Conservation (phyloP, 1,284 basidiomycete genomes). For the Pascua guehoae region DNA sequence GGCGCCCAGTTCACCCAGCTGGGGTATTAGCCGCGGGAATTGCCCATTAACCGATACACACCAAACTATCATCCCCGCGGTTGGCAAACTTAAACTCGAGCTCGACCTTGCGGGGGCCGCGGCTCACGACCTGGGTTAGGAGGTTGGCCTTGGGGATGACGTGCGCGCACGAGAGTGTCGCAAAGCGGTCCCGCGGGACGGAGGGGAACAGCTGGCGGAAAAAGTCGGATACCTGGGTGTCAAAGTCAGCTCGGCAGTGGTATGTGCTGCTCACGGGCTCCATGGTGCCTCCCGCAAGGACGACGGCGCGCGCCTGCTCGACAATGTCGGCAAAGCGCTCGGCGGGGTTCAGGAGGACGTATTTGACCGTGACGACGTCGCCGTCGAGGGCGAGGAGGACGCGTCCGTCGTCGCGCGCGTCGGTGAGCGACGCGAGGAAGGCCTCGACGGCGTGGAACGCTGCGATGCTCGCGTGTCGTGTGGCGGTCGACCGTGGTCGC, state of each 20-base stretch:
- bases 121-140: conserved; percentile 69
- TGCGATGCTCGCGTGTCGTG: conserved; percentile 56
- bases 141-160: conserved; percentile 81
- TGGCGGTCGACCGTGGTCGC: conserved; percentile 5
- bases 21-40: conserved; percentile 1
- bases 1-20: conserved; percentile 82
- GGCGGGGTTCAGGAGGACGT: conserved; percentile 90
- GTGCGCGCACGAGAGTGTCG: conserved; percentile 86
- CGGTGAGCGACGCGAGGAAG: conserved; percentile 77
- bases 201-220: conserved; percentile 74
- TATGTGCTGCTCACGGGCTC: conserved; percentile 64
- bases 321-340: conserved; percentile 80
- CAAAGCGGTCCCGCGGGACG: conserved; percentile 61
- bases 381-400: conserved; percentile 46
- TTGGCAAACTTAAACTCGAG: conserved; percentile 81
- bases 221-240: conserved; percentile 79
- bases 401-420: conserved; percentile 69
- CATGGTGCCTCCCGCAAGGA: conserved; percentile 96
- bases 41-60: conserved; percentile 48
- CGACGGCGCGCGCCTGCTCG: conserved; percentile 70
- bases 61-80: conserved; percentile 65
- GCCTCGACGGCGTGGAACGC: conserved; percentile 80
- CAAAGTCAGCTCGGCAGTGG: not conserved
- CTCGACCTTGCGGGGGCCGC: conserved; percentile 70
- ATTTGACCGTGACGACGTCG: conserved; percentile 61